Conservation (phyloP, 2,329 filamentous ascomycete genomes). For the Diplodia corticola region DNA sequence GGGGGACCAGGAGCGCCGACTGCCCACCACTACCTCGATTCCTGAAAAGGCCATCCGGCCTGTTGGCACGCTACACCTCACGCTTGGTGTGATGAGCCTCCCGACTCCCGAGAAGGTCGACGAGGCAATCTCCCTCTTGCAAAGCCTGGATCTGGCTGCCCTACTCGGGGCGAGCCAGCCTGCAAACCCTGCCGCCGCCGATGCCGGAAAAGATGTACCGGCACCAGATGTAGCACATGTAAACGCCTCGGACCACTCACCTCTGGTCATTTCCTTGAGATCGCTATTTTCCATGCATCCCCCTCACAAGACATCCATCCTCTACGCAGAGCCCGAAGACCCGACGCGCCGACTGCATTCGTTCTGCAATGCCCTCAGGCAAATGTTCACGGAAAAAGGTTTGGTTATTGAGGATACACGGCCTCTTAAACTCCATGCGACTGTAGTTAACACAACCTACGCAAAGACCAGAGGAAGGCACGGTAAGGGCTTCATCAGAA, state of each 20-base stretch:
- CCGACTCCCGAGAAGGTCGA: conserved; percentile 51
- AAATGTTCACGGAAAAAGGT: conserved; percentile 56
- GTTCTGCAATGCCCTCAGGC: conserved; percentile 60
- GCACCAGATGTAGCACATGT: neutral
- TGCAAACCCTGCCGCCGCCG: neutral
- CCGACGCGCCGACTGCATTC: conserved; percentile 50
- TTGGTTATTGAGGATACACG: conserved; percentile 61
- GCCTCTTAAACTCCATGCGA: conserved; percentile 76
- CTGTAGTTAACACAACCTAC: conserved; percentile 83
- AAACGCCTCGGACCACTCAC: neutral
- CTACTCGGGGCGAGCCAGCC: conserved; percentile 37
- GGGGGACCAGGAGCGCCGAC: conserved; percentile 35
- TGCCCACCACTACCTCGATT: conserved; percentile 44
- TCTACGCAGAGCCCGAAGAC: conserved; percentile 66
- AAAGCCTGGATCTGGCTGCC: conserved; percentile 46
- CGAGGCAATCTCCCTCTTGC: conserved; percentile 44
- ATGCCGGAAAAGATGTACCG: neutral
- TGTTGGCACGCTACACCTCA: conserved; percentile 79
- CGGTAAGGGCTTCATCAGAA: conserved; percentile 31
- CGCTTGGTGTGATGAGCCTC: conserved; percentile 82
- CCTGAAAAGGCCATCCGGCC: conserved; percentile 71
- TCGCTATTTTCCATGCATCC: conserved; percentile 62
- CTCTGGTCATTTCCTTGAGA: conserved; percentile 48
- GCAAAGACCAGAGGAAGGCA: conserved; percentile 48
- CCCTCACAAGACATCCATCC: conserved; percentile 58